These are phyloP conservation scores for Pseudogymnoascus sp. DNA, from an alignment of 2,329 filamentous ascomycete genomes.

Conservation along the genomic window DNA sequence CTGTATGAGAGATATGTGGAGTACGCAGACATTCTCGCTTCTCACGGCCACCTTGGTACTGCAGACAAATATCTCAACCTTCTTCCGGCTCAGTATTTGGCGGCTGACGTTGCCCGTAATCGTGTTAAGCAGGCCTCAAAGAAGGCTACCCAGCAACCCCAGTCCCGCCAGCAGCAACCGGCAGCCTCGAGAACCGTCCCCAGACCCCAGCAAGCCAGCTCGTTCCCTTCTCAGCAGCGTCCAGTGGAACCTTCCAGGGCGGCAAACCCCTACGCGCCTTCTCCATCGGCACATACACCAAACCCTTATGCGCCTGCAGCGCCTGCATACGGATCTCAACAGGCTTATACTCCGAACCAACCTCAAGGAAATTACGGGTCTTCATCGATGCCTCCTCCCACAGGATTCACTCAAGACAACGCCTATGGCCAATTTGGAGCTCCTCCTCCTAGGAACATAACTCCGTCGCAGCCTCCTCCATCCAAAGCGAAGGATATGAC, in stretches of 20 bases:
- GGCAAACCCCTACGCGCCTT: slow-evolving; percentile 32
- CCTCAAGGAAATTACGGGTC: slow-evolving; percentile 29
- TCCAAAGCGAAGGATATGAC: slow-evolving; percentile 63
- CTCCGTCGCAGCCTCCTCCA: slow-evolving; percentile 61
- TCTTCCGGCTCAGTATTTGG: slow-evolving; percentile 72
- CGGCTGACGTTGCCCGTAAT: slow-evolving; percentile 77
- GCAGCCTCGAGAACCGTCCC: slow-evolving; percentile 34
- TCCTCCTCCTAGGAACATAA: slow-evolving; percentile 57
- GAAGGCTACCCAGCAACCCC: slow-evolving; percentile 39
- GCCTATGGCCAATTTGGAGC: slow-evolving; percentile 38
- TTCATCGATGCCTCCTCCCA: slow-evolving; percentile 25
- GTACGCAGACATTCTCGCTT: slow-evolving; percentile 89
- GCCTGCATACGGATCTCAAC: slow-evolving; percentile 32
- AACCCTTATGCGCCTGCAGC: slow-evolving; percentile 44
- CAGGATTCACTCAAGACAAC: slow-evolving; percentile 4
- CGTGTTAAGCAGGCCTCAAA: slow-evolving; percentile 78
- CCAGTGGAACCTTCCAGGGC: slow-evolving; percentile 24
- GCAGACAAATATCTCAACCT: slow-evolving; percentile 90
- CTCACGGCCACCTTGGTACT: slow-evolving; percentile 76
- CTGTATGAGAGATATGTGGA: slow-evolving; percentile 95
- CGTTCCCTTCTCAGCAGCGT: slow-evolving; percentile 42
- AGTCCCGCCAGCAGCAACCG: slow-evolving; percentile 28
- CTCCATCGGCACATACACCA: slow-evolving; percentile 26
- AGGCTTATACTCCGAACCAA: slow-evolving; percentile 32
- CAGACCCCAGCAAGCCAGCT: slow-evolving; percentile 32